A percentile compares a stretch with the other conserved stretches of the same genome.
Evolutionary conservation across 139 green algal species (phyloP).

Genomic region (Picochlorum sp.): DNA sequence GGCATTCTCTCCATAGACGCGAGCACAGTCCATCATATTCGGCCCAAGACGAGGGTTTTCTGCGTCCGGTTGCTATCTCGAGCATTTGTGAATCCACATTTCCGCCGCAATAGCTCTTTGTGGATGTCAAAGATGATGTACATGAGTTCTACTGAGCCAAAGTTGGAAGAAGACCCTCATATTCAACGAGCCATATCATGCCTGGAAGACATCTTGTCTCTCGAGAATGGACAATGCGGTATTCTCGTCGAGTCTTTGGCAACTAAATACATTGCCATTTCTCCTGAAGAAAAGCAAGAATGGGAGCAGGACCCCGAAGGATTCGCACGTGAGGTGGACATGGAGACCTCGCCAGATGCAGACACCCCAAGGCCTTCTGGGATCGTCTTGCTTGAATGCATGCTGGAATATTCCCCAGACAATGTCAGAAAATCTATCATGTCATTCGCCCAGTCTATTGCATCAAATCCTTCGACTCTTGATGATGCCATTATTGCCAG

Average conservation of each 20-base stretch:
- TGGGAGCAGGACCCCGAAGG: conserved; percentile 51
- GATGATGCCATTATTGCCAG: conserved; percentile 40
- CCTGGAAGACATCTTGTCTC: conserved; percentile 25
- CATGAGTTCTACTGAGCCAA: not conserved
- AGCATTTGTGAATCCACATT: conserved; percentile 55
- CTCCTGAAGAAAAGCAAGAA: conserved; percentile 61
- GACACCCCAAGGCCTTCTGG: conserved; percentile 65
- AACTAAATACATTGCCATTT: conserved; percentile 64
- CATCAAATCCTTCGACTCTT: not conserved
- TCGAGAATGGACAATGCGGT: conserved; percentile 9
- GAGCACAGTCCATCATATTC: conserved; percentile 25
- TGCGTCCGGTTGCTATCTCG: conserved; percentile 61
- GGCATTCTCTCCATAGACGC: conserved; percentile 50
- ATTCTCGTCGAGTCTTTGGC: conserved; percentile 46
- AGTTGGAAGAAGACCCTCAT: not conserved
- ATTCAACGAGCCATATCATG: not conserved
- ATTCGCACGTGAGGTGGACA: conserved; percentile 44
- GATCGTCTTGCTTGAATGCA: conserved; percentile 63
- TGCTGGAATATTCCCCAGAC: conserved; percentile 56
- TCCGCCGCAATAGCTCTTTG: conserved; percentile 29
- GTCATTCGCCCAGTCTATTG: conserved; percentile 12
- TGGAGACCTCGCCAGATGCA: conserved; percentile 61
- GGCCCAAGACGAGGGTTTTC: conserved; percentile 58
- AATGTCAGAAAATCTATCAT: conserved; percentile 41
- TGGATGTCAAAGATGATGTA: conserved; percentile 11